These are phyloP conservation scores for Bipolaris sorokiniana DNA, from an alignment of 2,329 filamentous ascomycete species.

Conservation along the genomic window DNA sequence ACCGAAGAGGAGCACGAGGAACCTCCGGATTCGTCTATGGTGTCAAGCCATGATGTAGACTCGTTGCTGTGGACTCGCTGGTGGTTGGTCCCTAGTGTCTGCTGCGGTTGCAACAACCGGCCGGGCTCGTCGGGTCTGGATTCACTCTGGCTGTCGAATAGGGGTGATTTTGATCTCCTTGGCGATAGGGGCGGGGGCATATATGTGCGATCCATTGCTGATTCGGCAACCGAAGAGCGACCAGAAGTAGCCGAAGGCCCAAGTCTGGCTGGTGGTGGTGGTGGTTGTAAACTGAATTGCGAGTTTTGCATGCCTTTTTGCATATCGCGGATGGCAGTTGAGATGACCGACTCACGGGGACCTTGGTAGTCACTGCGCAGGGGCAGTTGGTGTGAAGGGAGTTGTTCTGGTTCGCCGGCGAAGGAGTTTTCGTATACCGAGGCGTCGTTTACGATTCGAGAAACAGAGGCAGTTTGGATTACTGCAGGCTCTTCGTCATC, in stretches of 20 bases:
- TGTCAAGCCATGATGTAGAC: conserved; percentile 91
- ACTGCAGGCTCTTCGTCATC: conserved; percentile 48
- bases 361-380: conserved; percentile 39
- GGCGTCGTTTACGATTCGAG: conserved; percentile 58
- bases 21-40: conserved; percentile 85
- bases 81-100: conserved; percentile 29
- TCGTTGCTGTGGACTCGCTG: conserved; percentile 71
- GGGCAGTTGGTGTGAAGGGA: conserved; percentile 36
- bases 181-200: conserved; percentile 76
- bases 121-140: conserved; percentile 28
- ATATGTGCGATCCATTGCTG: conserved; percentile 63
- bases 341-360: conserved; percentile 49
- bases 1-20: conserved; percentile 77
- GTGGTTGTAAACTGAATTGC: conserved; percentile 44
- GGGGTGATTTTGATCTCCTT: conserved; percentile 60
- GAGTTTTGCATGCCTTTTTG: conserved; percentile 42
- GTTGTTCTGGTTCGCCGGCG: conserved; percentile 27
- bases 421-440: conserved; percentile 31
- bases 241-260: conserved; percentile 22
- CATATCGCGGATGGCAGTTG: conserved; percentile 51
- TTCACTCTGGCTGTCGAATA: conserved; percentile 28
- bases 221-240: conserved; percentile 46
- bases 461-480: conserved; percentile 61
- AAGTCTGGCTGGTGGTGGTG: conserved; percentile 42
- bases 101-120: conserved; percentile 31